Conservation (phyloP, 2,329 filamentous ascomycete genomes). For the Apiospora hydei region DNA sequence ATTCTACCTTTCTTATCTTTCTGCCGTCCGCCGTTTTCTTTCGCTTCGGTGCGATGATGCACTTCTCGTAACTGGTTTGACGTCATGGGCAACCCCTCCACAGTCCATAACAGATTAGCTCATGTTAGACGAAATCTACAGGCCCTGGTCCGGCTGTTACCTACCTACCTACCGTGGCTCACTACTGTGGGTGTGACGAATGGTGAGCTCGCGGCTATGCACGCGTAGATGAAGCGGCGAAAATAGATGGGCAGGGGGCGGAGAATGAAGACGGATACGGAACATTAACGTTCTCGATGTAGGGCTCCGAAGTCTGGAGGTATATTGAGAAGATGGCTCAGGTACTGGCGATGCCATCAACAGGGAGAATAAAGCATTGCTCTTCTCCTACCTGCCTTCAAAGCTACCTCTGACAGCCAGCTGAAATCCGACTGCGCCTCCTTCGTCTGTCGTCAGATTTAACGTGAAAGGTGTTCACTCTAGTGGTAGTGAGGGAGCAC, state of each 20-base stretch:
- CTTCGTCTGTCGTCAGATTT: background rate
- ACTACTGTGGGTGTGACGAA: background rate
- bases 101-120: background rate
- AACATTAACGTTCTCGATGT: background rate
- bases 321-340: too few relatives aligned
- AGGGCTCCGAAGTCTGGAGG: background rate
- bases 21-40: background rate
- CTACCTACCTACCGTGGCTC: background rate
- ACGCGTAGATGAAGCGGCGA: background rate
- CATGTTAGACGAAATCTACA: background rate
- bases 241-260: background rate
- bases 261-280: background rate
- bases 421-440: background rate
- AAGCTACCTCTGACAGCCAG: background rate
- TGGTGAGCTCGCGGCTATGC: background rate
- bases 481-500: background rate
- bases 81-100: background rate
- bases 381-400: background rate
- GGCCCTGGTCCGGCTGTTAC: background rate
- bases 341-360: background rate
- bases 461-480: background rate
- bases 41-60: background rate
- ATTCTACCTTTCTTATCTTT: background rate
- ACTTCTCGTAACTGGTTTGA: background rate
- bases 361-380: background rate